Base-by-base conservation (phyloP, 1,139 yeast species). In the Geotrichum aggregatum region DNA sequence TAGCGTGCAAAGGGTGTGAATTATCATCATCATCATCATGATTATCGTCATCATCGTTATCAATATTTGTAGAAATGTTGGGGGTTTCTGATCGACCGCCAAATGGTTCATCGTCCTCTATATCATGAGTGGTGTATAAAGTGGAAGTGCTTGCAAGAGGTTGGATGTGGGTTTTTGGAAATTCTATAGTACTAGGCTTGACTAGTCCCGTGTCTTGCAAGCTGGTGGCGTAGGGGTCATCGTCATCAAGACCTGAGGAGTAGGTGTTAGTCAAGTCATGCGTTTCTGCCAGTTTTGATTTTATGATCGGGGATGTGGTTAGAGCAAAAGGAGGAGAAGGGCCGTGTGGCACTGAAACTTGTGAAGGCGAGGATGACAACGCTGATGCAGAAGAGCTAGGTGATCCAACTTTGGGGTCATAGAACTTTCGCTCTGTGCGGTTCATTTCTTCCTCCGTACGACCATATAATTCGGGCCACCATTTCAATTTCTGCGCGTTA, bases 381-480 rank as follows among this genome's bases (percentile, higher is more conserved):
- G 42, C 30, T 39, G 42, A 22, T 4, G 16, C 30, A 3, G 44
- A 24, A 1, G 38, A 10, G 8, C 30, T 28, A 16, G 43, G 38
- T 11, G 43, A 28, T 5, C 11, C 36, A n/a, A 34, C 10, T 11
- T 11, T 28, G 3, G 49, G 11, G 22, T 26, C 49, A 35, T 40
- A 48, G 30, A 30, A 34, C 14, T 39, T 36, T 11, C 47, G 49
- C 21, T 50, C 54, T 3, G 43, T 26, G 10, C 50, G 28, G 63
- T 87, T 87, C 94, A 89, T 82, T 61, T 89, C 97, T 57, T 82
- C 82, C 62, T 86, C 86, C 2, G 80, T 73, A 48, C 94, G 71
- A 0, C 96, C 96, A 63, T 78, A 88, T 39, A 87, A 70, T 61
- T 87, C 95, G 62, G 78, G 79, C 98, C 98, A 91, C 91, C 95